Conservation (phyloP, 177 flowering plant genomes). For the Vitis hybrid region DNA sequence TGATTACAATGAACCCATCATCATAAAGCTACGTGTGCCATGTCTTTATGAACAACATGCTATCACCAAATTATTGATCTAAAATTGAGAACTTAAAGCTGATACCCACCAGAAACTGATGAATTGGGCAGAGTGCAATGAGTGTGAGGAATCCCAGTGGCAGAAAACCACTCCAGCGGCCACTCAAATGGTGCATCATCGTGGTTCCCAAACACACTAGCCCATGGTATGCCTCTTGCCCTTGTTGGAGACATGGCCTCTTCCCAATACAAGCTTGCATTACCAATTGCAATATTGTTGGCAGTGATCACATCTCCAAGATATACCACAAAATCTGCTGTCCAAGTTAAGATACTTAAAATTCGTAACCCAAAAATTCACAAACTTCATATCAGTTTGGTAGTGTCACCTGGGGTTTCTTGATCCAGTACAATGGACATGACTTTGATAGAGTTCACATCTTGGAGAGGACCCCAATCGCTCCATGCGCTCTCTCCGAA, state of each 20-base stretch:
- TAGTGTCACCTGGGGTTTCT: constrained; percentile 66
- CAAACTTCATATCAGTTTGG: background rate
- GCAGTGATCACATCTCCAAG: constrained; percentile 91
- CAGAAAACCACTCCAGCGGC: constrained; percentile 84
- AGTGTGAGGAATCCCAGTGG: constrained; percentile 56
- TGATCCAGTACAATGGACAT: constrained; percentile 67
- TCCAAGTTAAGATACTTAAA: too few relatives aligned
- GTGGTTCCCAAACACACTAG: constrained; percentile 71
- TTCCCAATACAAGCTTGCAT: constrained; percentile 90
- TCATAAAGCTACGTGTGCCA: too few relatives aligned
- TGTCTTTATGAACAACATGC: too few relatives aligned
- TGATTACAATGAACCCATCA: too few relatives aligned
- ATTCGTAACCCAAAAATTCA: too few relatives aligned
- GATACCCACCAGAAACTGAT: constrained; percentile 28
- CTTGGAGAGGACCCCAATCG: constrained; percentile 86
- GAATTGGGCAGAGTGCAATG: constrained; percentile 34
- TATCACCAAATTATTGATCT: too few relatives aligned
- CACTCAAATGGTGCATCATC: constrained; percentile 76
- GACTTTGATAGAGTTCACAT: constrained; percentile 57
- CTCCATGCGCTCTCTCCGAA: constrained; percentile 89
- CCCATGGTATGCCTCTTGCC: constrained; percentile 73
- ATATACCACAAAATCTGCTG: constrained; percentile 76
- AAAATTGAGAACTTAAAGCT: too few relatives aligned
- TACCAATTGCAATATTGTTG: constrained; percentile 65
- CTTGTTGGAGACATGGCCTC: constrained; percentile 68